Percentiles rank a stretch among this genome's conserved stretches.
phyloP scores from a whole-genome alignment of 1,284 basidiomycete genomes.

The Fistulina hepatica region DNA sequence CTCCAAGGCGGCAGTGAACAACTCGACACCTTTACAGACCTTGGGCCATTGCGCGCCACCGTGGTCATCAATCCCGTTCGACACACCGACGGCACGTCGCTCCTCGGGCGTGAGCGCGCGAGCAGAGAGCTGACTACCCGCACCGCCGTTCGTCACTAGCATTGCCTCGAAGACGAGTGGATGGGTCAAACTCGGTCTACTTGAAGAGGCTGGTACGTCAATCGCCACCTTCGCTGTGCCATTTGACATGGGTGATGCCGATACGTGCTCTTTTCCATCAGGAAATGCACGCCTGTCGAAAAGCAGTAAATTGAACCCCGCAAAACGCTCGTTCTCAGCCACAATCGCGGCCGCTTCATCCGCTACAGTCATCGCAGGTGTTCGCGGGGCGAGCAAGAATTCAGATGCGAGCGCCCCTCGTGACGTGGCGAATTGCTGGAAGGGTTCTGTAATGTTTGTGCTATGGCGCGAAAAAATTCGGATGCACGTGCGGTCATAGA shows the following conservation, averaged over 20 bases:
- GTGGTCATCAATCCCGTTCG: constrained; percentile 58
- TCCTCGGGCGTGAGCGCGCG: constrained; percentile 41
- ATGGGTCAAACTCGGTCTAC: neutral
- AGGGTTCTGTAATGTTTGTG: constrained; percentile 70
- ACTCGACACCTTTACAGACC: constrained; percentile 42
- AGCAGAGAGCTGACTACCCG: constrained; percentile 44
- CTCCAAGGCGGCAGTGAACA: constrained; percentile 33
- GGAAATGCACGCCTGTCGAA: constrained; percentile 30
- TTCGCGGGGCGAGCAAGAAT: constrained; percentile 42
- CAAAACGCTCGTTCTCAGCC: constrained; percentile 40
- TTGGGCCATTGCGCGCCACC: constrained; percentile 60
- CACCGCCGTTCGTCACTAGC: constrained; percentile 59
- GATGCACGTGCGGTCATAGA: constrained; percentile 5
- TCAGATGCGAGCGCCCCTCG: constrained; percentile 56
- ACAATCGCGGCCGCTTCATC: constrained; percentile 35
- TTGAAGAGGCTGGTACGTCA: no score
- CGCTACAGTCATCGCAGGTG: constrained; percentile 1
- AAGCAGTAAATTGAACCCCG: constrained; percentile 71
- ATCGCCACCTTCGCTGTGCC: no score
- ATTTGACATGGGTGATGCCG: no score
- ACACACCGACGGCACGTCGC: constrained; percentile 44
- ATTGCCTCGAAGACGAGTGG: constrained; percentile 37
- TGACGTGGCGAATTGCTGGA: constrained; percentile 37
- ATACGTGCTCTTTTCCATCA: no score
- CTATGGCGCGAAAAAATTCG: constrained; percentile 25